These are phyloP conservation scores for Cordyceps tenuipes DNA, from an alignment of 2,329 filamentous ascomycete species.

Conservation along the genomic window DNA sequence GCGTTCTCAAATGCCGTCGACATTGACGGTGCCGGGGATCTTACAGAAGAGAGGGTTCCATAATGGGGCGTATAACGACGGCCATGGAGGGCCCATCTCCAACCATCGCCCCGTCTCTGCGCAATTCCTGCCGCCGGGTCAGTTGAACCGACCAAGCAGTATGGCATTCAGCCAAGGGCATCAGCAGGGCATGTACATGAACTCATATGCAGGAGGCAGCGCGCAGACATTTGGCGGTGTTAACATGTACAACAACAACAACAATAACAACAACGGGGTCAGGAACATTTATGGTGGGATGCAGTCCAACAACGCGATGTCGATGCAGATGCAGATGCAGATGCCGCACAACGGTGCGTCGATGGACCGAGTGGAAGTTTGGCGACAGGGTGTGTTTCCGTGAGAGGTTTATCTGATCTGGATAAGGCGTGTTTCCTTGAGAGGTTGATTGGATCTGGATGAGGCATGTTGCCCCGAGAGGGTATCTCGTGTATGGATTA, in stretches of 20 bases:
- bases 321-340: conserved; percentile 15
- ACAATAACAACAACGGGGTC: conserved; percentile 5
- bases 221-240: neutral
- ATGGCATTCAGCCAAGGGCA: neutral
- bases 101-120: conserved; percentile 17
- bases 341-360: conserved; percentile 17
- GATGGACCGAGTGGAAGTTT: conserved; percentile 32
- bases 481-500: neutral
- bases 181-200: conserved; percentile 4
- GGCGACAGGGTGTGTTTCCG: conserved; percentile 34
- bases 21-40: conserved; percentile 24
- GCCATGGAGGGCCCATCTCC: conserved; percentile 31
- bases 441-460: conserved; percentile 17
- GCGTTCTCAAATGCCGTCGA: conserved; percentile 41
- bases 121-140: conserved; percentile 12
- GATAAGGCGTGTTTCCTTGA: conserved; percentile 31
- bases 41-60: conserved; percentile 38
- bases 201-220: conserved; percentile 9
- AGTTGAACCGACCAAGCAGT: conserved; percentile 18
- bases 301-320: conserved; percentile 18
- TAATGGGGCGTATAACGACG: conserved; percentile 48
- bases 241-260: conserved; percentile 5
- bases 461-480: conserved; percentile 29
- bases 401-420: conserved; percentile 9
- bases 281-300: conserved; percentile 14